Base-by-base conservation (phyloP, 345 rosid genomes). In the Punica granatum region DNA sequence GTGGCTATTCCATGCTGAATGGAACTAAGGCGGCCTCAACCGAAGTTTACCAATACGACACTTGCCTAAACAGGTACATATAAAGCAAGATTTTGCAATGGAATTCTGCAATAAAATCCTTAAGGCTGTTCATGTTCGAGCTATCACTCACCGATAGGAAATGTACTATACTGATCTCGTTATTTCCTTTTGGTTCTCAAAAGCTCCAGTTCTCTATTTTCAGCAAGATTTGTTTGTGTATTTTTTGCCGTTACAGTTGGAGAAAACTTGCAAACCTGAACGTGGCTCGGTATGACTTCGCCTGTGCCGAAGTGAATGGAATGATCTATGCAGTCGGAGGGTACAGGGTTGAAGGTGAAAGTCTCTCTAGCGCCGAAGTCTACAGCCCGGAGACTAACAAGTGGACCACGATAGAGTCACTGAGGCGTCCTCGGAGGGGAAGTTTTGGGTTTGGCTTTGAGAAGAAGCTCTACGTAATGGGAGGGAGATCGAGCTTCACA, bases 401-500 rank as follows among this genome's bases (percentile, higher is more conserved):
- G 28, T 94, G 99, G 99, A 78, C 74, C 36, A 65, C 70, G 67
- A 79, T 91, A 60, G 90, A 94, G 78, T 77, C 85, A 72, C 83
- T 91, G 1, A 87, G 96, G 71, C 79, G 95, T 60, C 96, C 98
- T 1, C 79, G 99, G 56, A 85, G 90, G 90, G 97, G 93, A 2
- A 86, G 93, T 63, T 91, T 94, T 25, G 99, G 92, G 13, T 88
- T 85, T 19, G 67, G 90, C 43, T 83, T 91, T 48, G 84, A 84
- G 6, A 95, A 96, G 51, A 91, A 88, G 76, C 90, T 91, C 36
- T 91, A 91, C 16, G 85, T 94, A 41, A 85, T 91, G 86, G 98
- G 99, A 44, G 99, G 99, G 66, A 88, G 98, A 75, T 94, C 99
- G 2, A 88, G 83, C 82, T 94, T 89, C 83, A 88, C 92, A 1